These are phyloP conservation scores for Leccinum fuscescens DNA, from an alignment of 1,284 basidiomycete genomes.

Conservation along the genomic window DNA sequence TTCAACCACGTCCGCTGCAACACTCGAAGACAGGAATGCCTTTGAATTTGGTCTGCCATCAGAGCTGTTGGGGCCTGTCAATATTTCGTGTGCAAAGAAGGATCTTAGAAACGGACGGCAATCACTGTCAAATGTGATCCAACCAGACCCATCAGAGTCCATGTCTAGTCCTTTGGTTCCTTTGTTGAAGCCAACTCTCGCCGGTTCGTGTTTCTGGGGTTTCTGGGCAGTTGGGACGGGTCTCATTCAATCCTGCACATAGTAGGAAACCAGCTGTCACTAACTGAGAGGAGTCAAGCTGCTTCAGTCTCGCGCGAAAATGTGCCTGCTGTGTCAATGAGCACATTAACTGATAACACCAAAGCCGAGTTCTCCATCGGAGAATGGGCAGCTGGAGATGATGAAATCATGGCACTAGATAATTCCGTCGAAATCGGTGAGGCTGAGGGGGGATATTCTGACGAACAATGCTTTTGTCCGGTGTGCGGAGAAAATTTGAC, in stretches of 20 bases:
- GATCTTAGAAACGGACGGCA: neutral
- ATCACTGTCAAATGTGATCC: neutral
- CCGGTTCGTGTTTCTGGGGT: slow-evolving; percentile 16
- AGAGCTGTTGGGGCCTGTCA: slow-evolving; percentile 19
- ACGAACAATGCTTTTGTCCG: slow-evolving; percentile 33
- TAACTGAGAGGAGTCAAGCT: neutral
- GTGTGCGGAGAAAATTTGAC: slow-evolving; percentile 37
- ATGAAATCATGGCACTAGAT: slow-evolving; percentile 44
- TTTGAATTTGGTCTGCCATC: slow-evolving; percentile 30
- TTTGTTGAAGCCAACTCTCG: slow-evolving; percentile 9
- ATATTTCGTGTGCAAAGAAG: neutral
- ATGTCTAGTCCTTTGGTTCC: slow-evolving; percentile 22
- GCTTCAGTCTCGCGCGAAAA: neutral
- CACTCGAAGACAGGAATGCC: slow-evolving; percentile 17
- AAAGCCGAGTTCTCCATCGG: slow-evolving; percentile 27
- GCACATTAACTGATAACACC: neutral
- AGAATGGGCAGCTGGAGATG: slow-evolving; percentile 64
- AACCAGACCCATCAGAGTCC: slow-evolving; percentile 7
- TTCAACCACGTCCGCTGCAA: slow-evolving; percentile 3
- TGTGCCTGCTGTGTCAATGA: neutral
- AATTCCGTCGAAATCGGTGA: slow-evolving; percentile 23
- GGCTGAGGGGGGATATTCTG: neutral
- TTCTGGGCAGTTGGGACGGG: neutral
- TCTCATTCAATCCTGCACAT: slow-evolving; percentile 5
- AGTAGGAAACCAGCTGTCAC: slow-evolving; percentile 15